These are phyloP conservation scores for Kalanchoe fedtschenkoi DNA, from an alignment of 164 flowering plant species.

Conservation along the genomic window DNA sequence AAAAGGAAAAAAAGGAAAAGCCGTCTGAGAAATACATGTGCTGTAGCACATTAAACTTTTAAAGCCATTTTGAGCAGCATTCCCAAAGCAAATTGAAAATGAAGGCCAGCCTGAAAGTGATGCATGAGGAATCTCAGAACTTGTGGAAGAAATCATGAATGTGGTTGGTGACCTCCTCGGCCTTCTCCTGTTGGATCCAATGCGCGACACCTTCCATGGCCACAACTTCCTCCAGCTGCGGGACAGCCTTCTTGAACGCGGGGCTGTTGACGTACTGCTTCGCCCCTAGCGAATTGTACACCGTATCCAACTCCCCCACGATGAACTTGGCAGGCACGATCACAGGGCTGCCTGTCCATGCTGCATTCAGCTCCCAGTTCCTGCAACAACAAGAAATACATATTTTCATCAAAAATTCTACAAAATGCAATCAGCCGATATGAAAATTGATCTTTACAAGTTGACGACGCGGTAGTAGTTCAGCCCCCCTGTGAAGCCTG, in stretches of 20 bases:
- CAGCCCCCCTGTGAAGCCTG: slow-evolving; percentile 30
- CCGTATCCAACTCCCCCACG: slow-evolving; percentile 44
- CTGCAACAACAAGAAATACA: slow-evolving; percentile 18
- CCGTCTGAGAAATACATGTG: too few species aligned
- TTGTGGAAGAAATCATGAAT: slow-evolving; percentile 33
- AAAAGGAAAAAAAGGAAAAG: too few species aligned
- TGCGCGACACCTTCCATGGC: slow-evolving; percentile 51
- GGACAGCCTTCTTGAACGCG: slow-evolving; percentile 45
- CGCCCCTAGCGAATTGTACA: slow-evolving; percentile 22
- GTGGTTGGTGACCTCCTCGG: slow-evolving; percentile 39
- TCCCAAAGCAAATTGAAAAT: too few species aligned
- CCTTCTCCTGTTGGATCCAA: slow-evolving; percentile 40
- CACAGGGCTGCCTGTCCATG: slow-evolving; percentile 44
- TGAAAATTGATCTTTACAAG: slow-evolving; percentile 6
- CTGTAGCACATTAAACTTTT: too few species aligned
- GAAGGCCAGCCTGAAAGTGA: too few species aligned
- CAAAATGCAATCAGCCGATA: neutral
- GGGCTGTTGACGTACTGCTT: slow-evolving; percentile 43
- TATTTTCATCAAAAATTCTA: neutral
- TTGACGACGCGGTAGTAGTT: slow-evolving; percentile 28
- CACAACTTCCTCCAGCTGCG: slow-evolving; percentile 43
- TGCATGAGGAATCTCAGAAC: too few species aligned
- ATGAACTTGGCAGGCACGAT: slow-evolving; percentile 53
- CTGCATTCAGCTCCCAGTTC: slow-evolving; percentile 55
- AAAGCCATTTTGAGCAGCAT: too few species aligned